Conservation (phyloP, 164 flowering plant genomes). For the Nymphaea thermarum region DNA sequence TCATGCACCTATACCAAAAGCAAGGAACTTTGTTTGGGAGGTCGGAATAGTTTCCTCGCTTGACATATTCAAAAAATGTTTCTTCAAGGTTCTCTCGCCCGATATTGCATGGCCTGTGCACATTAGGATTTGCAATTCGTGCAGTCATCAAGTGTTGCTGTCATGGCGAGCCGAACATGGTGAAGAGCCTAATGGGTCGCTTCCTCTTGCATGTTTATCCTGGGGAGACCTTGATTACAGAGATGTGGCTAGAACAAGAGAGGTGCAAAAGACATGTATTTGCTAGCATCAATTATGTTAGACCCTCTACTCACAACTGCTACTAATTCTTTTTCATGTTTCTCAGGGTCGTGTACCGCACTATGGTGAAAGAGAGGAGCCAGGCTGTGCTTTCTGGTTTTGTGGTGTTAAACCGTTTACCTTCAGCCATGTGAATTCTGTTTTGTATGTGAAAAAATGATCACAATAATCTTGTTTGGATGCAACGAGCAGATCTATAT, state of each 20-base stretch:
- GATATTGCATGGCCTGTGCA: constrained; percentile 86
- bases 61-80: neutral
- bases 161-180: constrained; percentile 51
- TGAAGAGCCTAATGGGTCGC: constrained; percentile 56
- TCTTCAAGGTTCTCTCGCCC: constrained; percentile 73
- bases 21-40: neutral
- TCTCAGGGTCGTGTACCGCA: constrained; percentile 74
- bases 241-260: constrained; percentile 84
- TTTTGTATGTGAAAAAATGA: too few relatives aligned
- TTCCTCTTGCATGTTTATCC: constrained; percentile 88
- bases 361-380: constrained; percentile 76
- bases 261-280: constrained; percentile 29
- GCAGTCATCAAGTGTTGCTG: constrained; percentile 67
- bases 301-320: neutral
- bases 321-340: constrained; percentile 3
- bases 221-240: constrained; percentile 80
- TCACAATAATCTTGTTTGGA: too few relatives aligned
- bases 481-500: too few relatives aligned
- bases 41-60: too few relatives aligned
- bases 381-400: constrained; percentile 63
- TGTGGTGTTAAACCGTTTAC: constrained; percentile 36
- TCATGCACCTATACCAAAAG: neutral
- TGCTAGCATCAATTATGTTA: neutral
- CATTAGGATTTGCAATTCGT: constrained; percentile 86
- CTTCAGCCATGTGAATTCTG: constrained; percentile 9